phyloP scores from a whole-genome alignment of 352 stramenopile species.

The Thalassiosira pacifica region DNA sequence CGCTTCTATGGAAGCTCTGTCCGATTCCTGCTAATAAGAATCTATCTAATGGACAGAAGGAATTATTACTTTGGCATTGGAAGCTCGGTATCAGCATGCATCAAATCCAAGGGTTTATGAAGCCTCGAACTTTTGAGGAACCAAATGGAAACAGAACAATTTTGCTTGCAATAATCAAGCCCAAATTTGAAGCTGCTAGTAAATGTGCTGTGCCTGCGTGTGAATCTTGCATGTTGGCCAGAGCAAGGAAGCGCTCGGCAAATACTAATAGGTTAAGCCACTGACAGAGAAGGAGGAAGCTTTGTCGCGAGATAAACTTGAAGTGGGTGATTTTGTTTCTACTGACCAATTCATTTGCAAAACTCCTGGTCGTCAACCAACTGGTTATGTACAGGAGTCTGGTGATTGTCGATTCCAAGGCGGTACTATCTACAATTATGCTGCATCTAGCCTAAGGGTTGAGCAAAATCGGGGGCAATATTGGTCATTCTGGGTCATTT shows the following conservation, averaged over 20 bases:
- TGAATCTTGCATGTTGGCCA: background rate
- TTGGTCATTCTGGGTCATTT: no score
- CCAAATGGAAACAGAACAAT: background rate
- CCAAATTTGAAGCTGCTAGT: background rate
- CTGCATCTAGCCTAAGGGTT: no score
- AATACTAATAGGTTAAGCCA: no score
- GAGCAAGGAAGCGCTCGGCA: background rate
- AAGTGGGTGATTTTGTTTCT: conserved; percentile 15
- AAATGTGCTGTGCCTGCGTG: background rate
- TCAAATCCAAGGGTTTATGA: conserved; percentile 39
- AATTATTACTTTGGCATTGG: conserved; percentile 1
- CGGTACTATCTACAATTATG: no score
- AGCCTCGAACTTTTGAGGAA: background rate
- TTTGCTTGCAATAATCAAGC: background rate
- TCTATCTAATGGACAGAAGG: conserved; percentile 46
- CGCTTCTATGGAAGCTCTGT: no score
- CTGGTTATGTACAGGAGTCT: no score
- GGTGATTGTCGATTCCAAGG: no score
- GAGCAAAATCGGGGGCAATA: no score
- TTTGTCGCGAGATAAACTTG: no score
- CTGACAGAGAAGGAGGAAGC: no score
- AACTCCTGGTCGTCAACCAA: background rate
- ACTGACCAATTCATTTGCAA: conserved; percentile 1
- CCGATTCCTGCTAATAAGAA: no score
- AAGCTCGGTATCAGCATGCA: conserved; percentile 11